These are phyloP conservation scores for Syncephalastrum sp. DNA, from an alignment of 371 early-diverging fungal genomes.

Conservation along the genomic window DNA sequence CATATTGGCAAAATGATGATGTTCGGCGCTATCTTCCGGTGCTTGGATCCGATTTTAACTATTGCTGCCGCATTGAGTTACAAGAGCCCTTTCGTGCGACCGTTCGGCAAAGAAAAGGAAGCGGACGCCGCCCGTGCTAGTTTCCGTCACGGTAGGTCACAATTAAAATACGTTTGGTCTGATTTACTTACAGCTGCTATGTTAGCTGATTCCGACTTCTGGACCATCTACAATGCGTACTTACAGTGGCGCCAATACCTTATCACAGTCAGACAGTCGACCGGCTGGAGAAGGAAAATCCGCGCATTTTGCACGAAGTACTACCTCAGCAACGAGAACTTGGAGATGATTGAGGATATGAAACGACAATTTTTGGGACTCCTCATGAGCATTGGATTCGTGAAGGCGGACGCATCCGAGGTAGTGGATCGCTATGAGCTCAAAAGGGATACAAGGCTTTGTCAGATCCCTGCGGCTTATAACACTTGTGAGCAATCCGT, in stretches of 20 bases:
- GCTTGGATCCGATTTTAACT: constrained; percentile 79
- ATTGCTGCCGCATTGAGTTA: constrained; percentile 76
- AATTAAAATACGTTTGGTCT: neutral
- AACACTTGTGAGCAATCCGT: constrained; percentile 42
- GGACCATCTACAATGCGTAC: constrained; percentile 77
- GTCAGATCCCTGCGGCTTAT: constrained; percentile 45
- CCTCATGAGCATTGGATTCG: constrained; percentile 74
- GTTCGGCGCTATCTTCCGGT: constrained; percentile 77
- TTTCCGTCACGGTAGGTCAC: constrained; percentile 35
- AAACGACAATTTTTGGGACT: constrained; percentile 78
- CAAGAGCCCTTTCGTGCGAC: constrained; percentile 71
- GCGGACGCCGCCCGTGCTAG: constrained; percentile 53
- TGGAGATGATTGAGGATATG: constrained; percentile 76
- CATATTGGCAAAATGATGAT: constrained; percentile 89
- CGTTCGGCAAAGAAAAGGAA: constrained; percentile 70
- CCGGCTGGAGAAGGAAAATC: constrained; percentile 38
- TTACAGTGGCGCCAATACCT: constrained; percentile 59
- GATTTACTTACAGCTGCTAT: constrained; percentile 1
- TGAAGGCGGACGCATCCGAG: constrained; percentile 31
- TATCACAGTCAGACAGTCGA: constrained; percentile 20
- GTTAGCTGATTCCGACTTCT: constrained; percentile 70
- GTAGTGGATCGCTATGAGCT: constrained; percentile 17
- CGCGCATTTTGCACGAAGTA: constrained; percentile 54
- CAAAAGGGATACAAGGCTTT: constrained; percentile 31
- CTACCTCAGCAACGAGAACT: constrained; percentile 58